These are phyloP conservation scores for Penicillium antarcticum DNA, from an alignment of 495 filamentous ascomycete species.

Conservation along the genomic window DNA sequence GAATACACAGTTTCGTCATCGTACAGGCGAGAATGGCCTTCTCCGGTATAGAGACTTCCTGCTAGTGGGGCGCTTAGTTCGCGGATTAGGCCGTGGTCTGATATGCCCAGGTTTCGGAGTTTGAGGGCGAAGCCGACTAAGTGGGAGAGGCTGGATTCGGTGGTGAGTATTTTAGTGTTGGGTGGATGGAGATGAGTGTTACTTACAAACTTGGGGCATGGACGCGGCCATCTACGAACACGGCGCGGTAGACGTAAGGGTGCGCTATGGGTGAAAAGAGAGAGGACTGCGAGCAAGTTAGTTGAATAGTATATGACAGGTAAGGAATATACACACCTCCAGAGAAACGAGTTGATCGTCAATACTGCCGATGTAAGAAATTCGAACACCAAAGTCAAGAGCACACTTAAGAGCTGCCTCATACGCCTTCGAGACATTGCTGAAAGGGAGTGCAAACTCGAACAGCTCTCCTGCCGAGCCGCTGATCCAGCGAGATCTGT, in stretches of 20 bases:
- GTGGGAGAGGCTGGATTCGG: conserved; percentile 64
- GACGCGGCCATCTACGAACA: conserved; percentile 90
- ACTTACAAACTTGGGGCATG: conserved; percentile 87
- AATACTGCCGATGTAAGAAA: conserved; percentile 86
- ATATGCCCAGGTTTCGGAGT: conserved; percentile 84
- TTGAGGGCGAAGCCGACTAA: conserved; percentile 92
- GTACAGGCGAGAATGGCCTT: conserved; percentile 91
- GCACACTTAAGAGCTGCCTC: conserved; percentile 67
- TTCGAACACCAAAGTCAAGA: conserved; percentile 72
- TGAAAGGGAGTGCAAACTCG: conserved; percentile 78
- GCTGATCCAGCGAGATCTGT: conserved; percentile 79
- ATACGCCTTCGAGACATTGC: conserved; percentile 78
- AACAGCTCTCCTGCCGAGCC: conserved; percentile 89
- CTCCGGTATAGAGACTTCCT: conserved; percentile 85
- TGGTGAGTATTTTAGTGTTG: conserved; percentile 1
- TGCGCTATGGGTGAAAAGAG: conserved; percentile 79
- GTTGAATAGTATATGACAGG: background rate
- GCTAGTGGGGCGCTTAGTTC: conserved; percentile 87
- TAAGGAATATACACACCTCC: conserved; percentile 53
- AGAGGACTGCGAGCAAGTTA: conserved; percentile 59
- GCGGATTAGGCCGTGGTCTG: conserved; percentile 89
- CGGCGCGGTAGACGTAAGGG: conserved; percentile 88
- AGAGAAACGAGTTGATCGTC: conserved; percentile 95
- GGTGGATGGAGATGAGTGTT: background rate
- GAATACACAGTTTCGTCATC: conserved; percentile 88